Percentiles rank a stretch among this genome's conserved stretches.
Evolutionary conservation across 1,284 basidiomycete species (phyloP).

Genomic region (Cutaneotrichosporon daszewskae): DNA sequence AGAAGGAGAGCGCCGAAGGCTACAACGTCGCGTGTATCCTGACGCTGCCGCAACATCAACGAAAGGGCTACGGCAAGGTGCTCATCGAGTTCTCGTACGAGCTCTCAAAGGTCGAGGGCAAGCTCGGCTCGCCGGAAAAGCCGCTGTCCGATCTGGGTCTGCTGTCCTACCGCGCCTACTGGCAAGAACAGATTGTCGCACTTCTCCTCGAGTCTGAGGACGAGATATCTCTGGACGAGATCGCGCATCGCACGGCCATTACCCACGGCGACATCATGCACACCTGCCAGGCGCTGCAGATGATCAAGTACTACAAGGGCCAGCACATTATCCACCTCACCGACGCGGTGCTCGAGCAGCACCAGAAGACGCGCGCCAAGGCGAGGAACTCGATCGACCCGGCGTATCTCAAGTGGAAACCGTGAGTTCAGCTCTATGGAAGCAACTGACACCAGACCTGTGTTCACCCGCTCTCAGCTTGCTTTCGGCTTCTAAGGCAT

Average conservation of each 20-base stretch:
- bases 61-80: slow-evolving; percentile 89
- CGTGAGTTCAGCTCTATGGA: slow-evolving; percentile 42
- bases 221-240: slow-evolving; percentile 88
- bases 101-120: slow-evolving; percentile 91
- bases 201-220: slow-evolving; percentile 67
- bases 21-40: slow-evolving; percentile 99
- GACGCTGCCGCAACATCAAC: slow-evolving; percentile 94
- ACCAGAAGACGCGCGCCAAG: slow-evolving; percentile 78
- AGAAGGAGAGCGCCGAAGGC: slow-evolving; percentile 95
- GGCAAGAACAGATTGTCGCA: slow-evolving; percentile 96
- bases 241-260: slow-evolving; percentile 93
- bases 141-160: slow-evolving; percentile 92
- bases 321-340: slow-evolving; percentile 90
- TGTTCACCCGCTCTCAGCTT: slow-evolving; percentile 82
- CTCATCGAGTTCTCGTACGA: slow-evolving; percentile 99
- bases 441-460: slow-evolving; percentile 50
- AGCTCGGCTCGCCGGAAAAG: slow-evolving; percentile 95
- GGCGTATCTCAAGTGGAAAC: slow-evolving; percentile 80
- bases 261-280: slow-evolving; percentile 96
- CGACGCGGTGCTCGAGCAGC: slow-evolving; percentile 83
- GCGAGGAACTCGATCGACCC: slow-evolving; percentile 73
- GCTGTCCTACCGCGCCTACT: slow-evolving; percentile 90
- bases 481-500: slow-evolving; percentile 77
- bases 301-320: slow-evolving; percentile 95
- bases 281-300: slow-evolving; percentile 91